A percentile compares a stretch with the other conserved stretches of the same genome.
Conservation (phyloP, 1,284 basidiomycete species). For the Termitomyces sp. region DNA sequence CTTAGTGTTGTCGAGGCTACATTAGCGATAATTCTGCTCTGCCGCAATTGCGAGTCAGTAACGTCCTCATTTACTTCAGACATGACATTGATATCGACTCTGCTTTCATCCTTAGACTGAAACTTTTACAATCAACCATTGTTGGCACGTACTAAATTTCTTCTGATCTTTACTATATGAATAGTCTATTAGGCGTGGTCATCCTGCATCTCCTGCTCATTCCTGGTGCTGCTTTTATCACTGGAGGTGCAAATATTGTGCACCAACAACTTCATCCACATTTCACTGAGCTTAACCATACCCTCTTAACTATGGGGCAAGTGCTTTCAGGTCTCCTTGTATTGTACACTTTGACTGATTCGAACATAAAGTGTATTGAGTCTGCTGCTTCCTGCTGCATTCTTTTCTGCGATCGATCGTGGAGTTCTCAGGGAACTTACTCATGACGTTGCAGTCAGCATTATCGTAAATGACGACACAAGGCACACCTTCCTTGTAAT, state of each 20-base stretch:
- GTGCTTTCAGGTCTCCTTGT: slow-evolving; percentile 11
- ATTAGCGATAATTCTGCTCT: slow-evolving; percentile 58
- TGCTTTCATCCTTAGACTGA: slow-evolving; percentile 29
- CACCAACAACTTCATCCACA: slow-evolving; percentile 41
- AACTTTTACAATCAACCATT: slow-evolving; percentile 55
- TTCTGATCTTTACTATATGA: not conserved
- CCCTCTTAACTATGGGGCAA: slow-evolving; percentile 61
- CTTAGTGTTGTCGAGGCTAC: slow-evolving; percentile 55
- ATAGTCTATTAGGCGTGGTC: slow-evolving; percentile 41
- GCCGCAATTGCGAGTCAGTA: slow-evolving; percentile 57
- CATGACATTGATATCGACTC: slow-evolving; percentile 3
- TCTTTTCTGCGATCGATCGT: slow-evolving; percentile 57
- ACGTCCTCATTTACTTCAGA: not conserved
- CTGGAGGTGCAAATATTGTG: slow-evolving; percentile 51
- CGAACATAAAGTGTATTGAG: slow-evolving; percentile 45
- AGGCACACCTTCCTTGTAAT: slow-evolving; percentile 47
- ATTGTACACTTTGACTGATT: not conserved
- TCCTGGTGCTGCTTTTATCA: slow-evolving; percentile 55
- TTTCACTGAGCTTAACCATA: slow-evolving; percentile 57
- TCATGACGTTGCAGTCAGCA: slow-evolving; percentile 19
- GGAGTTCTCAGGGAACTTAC: slow-evolving; percentile 21
- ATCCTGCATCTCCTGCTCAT: slow-evolving; percentile 58
- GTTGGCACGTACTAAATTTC: slow-evolving; percentile 33
- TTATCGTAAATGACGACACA: slow-evolving; percentile 36
- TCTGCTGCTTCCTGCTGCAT: slow-evolving; percentile 56